A percentile compares a stretch with the other conserved stretches of the same genome.
Conservation (phyloP, 2,329 filamentous ascomycete genomes). For the Sporothrix sp. region DNA sequence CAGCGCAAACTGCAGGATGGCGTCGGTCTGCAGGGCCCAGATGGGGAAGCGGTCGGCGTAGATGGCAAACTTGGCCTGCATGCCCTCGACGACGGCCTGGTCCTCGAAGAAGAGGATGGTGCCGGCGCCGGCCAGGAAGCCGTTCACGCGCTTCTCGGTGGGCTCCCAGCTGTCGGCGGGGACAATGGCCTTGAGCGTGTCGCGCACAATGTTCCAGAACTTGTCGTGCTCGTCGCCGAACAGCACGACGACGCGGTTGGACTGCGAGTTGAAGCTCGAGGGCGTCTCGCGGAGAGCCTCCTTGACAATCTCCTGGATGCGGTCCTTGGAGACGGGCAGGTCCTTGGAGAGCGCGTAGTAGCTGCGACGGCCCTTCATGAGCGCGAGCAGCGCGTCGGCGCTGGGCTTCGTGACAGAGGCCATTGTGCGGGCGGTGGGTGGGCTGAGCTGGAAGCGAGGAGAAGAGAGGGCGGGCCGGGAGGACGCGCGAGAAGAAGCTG, state of each 20-base stretch:
- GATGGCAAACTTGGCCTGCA: constrained; percentile 58
- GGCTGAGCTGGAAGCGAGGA: background rate
- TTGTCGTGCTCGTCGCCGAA: constrained; percentile 75
- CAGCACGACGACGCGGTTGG: constrained; percentile 67
- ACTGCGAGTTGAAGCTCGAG: constrained; percentile 82
- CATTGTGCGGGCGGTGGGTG: constrained; percentile 15
- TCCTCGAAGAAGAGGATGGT: constrained; percentile 76
- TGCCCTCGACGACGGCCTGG: constrained; percentile 51
- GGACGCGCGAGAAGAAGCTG: background rate
- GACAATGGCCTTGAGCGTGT: constrained; percentile 58
- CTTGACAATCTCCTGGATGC: constrained; percentile 56
- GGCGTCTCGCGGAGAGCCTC: constrained; percentile 60
- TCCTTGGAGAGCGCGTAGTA: constrained; percentile 59
- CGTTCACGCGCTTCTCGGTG: constrained; percentile 35
- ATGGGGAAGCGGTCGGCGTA: constrained; percentile 72
- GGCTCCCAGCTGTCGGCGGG: constrained; percentile 51
- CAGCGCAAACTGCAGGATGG: constrained; percentile 70
- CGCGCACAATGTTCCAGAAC: constrained; percentile 68
- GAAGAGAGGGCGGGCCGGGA: background rate
- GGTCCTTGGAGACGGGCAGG: constrained; percentile 45
- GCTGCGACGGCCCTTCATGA: constrained; percentile 58
- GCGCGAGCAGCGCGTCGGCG: constrained; percentile 48
- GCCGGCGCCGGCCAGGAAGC: constrained; percentile 65
- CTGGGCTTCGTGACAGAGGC: constrained; percentile 34
- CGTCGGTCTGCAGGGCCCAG: constrained; percentile 69